Evolutionary conservation across 2,329 filamentous ascomycete genomes (phyloP), one percentile per base, ranked within the genome.

Genomic region (Biscogniauxia sp.): DNA sequence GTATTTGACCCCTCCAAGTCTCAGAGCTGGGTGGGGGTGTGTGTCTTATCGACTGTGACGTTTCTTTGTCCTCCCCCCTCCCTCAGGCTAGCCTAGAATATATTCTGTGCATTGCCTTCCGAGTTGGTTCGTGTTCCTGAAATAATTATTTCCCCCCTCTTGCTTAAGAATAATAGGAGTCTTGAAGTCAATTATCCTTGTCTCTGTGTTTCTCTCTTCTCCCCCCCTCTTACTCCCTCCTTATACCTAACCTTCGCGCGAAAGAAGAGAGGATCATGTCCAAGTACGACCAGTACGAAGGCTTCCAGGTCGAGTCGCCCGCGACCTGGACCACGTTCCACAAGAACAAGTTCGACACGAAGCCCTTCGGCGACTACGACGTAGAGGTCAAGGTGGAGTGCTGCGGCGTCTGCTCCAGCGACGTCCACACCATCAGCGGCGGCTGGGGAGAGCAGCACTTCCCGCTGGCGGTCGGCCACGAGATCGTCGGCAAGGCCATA

Each of bases 341-440:
- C 70, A 89, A 91, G 78, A 87, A 89, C 72, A 75, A 93, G 80
- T 92, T 92, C 80, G 84, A 88, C 68, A 87, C 93, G 61, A 95
- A 96, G 80, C 90, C 90, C 19, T 96, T 96, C 74, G 91, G 89
- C 66, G 91, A 93, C 74, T 84, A 91, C 76, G 92, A 97, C 73
- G 86, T 97, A 69, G 92, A 96, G 74, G 86, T 97, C 77, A 90
- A 93, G 80, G 89, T 97, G 70, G 88, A 93, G 67, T 88, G 85
- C 73, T 94, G 91, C 72, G 90, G 91, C 71, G 82, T 92, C 57
- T 92, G 89, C 74, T 86, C 88, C 67, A 89, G 85, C 67, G 89
- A 92, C 71, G 79, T 90, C 54, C 89, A 91, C 77, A 91, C 86
- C 61, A 83, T 91, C 72, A 86, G 76, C 70, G 87, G 87, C 64